Evolutionary conservation across 2,329 filamentous ascomycete species (phyloP).

Genomic region (Capronia coronata): DNA sequence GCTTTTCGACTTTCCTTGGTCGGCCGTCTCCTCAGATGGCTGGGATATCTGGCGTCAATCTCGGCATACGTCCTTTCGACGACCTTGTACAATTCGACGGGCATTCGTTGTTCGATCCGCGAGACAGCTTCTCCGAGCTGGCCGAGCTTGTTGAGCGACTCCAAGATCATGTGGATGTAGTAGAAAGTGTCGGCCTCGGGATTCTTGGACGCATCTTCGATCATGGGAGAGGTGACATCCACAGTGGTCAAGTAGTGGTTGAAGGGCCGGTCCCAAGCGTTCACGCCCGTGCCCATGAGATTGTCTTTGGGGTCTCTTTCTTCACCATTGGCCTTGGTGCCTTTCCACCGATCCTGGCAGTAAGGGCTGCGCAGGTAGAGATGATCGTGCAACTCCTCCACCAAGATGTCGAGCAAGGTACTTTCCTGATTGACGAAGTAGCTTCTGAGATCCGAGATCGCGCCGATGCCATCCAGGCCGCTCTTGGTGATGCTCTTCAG

Average conservation of each 20-base stretch:
- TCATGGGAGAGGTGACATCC: conserved; percentile 52
- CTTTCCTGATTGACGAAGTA: conserved; percentile 93
- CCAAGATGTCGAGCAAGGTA: conserved; percentile 82
- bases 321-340: conserved; percentile 46
- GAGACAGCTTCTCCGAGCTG: conserved; percentile 80
- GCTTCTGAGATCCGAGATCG: conserved; percentile 72
- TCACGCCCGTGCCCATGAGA: conserved; percentile 21
- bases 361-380: conserved; percentile 97
- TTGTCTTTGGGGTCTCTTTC: conserved; percentile 25
- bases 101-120: conserved; percentile 83
- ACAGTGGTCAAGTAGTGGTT: conserved; percentile 53
- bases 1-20: conserved; percentile 47
- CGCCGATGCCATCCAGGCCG: conserved; percentile 86
- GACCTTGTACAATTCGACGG: conserved; percentile 86
- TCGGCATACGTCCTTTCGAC: conserved; percentile 94
- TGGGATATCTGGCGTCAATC: conserved; percentile 88
- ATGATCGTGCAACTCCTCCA: conserved; percentile 97
- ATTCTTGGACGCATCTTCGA: conserved; percentile 86
- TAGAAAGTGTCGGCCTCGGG: conserved; percentile 93
- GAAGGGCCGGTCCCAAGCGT: conserved; percentile 49
- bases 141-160: conserved; percentile 83
- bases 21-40: conserved; percentile 53
- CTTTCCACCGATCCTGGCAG: conserved; percentile 92
- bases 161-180: conserved; percentile 80
- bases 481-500: conserved; percentile 75